phyloP scores from a whole-genome alignment of 345 rosid species.

The Aquilaria malaccensis region DNA sequence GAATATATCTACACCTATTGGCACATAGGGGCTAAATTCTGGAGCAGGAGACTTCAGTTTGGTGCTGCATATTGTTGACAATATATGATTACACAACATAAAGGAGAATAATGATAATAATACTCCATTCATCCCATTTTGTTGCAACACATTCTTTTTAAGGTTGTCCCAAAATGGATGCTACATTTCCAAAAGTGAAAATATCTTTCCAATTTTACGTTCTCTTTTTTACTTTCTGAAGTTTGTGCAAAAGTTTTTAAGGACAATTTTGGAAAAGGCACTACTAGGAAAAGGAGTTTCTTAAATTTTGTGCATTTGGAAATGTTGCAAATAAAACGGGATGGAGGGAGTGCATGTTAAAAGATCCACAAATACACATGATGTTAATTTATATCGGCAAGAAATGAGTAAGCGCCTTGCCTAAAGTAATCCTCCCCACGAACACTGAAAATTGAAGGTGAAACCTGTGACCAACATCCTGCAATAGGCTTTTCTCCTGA shows the following conservation, averaged over 20 bases:
- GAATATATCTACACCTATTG: conserved; percentile 84
- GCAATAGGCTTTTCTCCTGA: conserved; percentile 34
- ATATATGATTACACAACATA: background rate
- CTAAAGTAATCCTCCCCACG: conserved; percentile 61
- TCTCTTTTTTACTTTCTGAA: too few relatives aligned
- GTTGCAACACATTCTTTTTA: too few relatives aligned
- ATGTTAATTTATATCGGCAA: background rate
- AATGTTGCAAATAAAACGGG: too few relatives aligned
- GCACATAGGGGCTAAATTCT: conserved; percentile 47
- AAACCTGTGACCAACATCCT: conserved; percentile 62
- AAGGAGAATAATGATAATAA: too few relatives aligned
- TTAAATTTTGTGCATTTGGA: too few relatives aligned
- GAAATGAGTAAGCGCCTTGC: conserved; percentile 25
- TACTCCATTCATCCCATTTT: too few relatives aligned
- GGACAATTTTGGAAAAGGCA: too few relatives aligned
- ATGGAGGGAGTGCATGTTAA: background rate
- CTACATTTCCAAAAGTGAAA: too few relatives aligned
- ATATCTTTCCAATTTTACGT: too few relatives aligned
- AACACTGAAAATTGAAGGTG: conserved; percentile 64
- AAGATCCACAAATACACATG: conserved; percentile 1
- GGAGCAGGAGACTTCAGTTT: conserved; percentile 73
- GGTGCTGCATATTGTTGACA: conserved; percentile 46
- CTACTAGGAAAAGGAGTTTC: too few relatives aligned
- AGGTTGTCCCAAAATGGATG: too few relatives aligned
- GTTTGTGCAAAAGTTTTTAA: too few relatives aligned